phyloP scores from a whole-genome alignment of 2,329 filamentous ascomycete genomes.

The Stemphylium vesicarium region DNA sequence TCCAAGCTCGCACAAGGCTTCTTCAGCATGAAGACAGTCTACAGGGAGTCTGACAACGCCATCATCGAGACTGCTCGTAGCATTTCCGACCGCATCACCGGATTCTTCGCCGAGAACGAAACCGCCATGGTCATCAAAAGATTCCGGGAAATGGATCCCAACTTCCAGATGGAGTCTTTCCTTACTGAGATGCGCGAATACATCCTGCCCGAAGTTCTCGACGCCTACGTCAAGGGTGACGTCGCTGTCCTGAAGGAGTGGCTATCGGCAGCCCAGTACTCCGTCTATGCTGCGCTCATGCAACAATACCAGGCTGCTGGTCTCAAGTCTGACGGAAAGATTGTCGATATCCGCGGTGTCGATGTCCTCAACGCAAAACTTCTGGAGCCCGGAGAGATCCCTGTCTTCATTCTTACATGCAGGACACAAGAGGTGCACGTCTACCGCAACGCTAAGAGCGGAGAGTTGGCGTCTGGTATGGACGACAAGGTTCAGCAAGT shows the following conservation, averaged over 20 bases:
- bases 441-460: constrained; percentile 89
- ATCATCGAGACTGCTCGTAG: constrained; percentile 90
- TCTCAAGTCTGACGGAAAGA: constrained; percentile 91
- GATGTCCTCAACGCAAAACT: constrained; percentile 84
- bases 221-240: constrained; percentile 98
- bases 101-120: constrained; percentile 98
- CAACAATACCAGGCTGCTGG: constrained; percentile 95
- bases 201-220: constrained; percentile 94
- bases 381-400: constrained; percentile 84
- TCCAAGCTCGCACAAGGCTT: constrained; percentile 87
- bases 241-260: constrained; percentile 88
- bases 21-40: constrained; percentile 83
- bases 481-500: constrained; percentile 98
- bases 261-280: constrained; percentile 95
- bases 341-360: constrained; percentile 92
- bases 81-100: constrained; percentile 89
- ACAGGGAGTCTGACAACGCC: constrained; percentile 97
- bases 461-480: constrained; percentile 92
- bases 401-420: constrained; percentile 96
- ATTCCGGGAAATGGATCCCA: constrained; percentile 93
- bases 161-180: constrained; percentile 94
- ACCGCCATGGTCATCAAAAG: constrained; percentile 98
- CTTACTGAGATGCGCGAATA: constrained; percentile 95
- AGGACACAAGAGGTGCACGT: constrained; percentile 97
- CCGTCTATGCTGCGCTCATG: constrained; percentile 94